Conservation (phyloP, 106 monocot genomes). For the Amphibolis antarctica region DNA sequence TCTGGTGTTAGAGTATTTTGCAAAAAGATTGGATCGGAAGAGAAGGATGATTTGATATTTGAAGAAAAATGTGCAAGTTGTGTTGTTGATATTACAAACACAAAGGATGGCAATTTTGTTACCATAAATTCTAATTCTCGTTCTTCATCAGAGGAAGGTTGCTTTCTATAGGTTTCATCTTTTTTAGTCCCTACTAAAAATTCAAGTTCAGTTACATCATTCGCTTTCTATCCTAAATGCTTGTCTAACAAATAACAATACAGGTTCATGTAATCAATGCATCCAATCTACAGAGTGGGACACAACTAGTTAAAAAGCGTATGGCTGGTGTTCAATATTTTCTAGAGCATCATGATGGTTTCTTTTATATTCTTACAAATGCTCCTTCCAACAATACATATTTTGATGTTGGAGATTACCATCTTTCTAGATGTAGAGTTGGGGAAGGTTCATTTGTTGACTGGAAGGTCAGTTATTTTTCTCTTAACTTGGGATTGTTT, state of each 20-base stretch:
- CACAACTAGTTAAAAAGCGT: constrained; percentile 49
- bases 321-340: constrained; percentile 77
- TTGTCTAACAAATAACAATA: constrained; percentile 22
- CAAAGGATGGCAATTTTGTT: constrained; percentile 86
- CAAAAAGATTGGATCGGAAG: constrained; percentile 35
- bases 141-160: constrained; percentile 93
- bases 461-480: constrained; percentile 53
- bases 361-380: constrained; percentile 93
- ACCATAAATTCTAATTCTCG: constrained; percentile 94
- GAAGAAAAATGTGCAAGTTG: constrained; percentile 50
- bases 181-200: background rate
- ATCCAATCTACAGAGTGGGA: constrained; percentile 35
- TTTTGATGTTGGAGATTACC: constrained; percentile 31
- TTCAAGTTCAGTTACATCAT: background rate
- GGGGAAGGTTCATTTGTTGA: constrained; percentile 28
- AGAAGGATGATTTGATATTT: constrained; percentile 45
- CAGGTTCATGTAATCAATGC: constrained; percentile 82
- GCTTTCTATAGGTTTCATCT: constrained; percentile 22
- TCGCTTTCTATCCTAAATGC: constrained; percentile 5
- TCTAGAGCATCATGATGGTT: constrained; percentile 84
- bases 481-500: too few relatives aligned
- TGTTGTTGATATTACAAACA: constrained; percentile 83
- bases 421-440: constrained; percentile 70
- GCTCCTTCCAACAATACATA: constrained; percentile 27
- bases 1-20: constrained; percentile 49